Base-by-base conservation (phyloP, 2,329 filamentous ascomycete genomes). In the Macroventuria anomochaeta region DNA sequence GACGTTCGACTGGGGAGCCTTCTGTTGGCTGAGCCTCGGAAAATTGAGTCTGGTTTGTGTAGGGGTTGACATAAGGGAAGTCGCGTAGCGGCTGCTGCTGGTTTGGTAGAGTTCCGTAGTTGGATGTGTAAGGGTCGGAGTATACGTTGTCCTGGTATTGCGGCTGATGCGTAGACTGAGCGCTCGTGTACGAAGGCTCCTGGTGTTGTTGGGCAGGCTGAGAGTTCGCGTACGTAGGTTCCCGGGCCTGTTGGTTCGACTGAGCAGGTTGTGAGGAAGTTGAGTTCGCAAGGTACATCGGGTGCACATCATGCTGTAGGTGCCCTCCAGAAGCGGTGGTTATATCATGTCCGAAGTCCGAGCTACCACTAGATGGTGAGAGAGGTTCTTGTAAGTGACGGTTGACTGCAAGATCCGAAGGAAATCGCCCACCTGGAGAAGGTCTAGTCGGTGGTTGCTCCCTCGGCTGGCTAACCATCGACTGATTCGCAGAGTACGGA, bases 371-470 rank as follows among this genome's bases (percentile, higher is more conserved):
- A 81, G 89, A 90, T 57, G 89, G 89, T 71, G 90, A 91, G 72
- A 87, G 81, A 72, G 89, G 85, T 72, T 85, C 87, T 77, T 92
- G 88, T 86, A 91, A 87, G 82, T 89, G 88, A 80, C 90, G 87
- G 76, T 92, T 89, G 75, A 96, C 84, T 80, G 92, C 87, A 68
- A 97, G 81, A 81, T 97, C 93, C 78, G 90, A 96, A 78, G 93
- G 93, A 80, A 99, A 99, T 76, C 93, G 87, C 81, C 93, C 93
- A 87, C 93, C 93, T 87, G 91, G 88, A 83, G 90, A 86, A 73
- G 91, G 90, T 76, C 92, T 87, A 76, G 84, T 83, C 67, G 84
- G 80, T 64, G 73, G 70, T 58, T 72, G 67, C 64, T 76, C 73
- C 57, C 59, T 70, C 53, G 68, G 56, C 61, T 68, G 70, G 59